These are phyloP conservation scores for Berberis vulgaris DNA, from an alignment of 164 flowering plant genomes.

Conservation along the genomic window DNA sequence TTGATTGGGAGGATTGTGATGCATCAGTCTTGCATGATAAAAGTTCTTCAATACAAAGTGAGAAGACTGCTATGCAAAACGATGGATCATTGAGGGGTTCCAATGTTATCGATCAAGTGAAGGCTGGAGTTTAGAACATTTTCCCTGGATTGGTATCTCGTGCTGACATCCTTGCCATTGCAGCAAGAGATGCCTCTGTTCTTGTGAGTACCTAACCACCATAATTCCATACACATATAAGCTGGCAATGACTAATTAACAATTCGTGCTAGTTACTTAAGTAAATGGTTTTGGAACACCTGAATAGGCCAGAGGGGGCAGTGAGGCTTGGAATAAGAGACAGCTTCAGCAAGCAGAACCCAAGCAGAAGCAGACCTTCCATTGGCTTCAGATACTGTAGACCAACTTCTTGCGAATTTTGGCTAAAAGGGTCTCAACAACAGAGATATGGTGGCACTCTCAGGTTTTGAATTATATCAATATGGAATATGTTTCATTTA, in stretches of 20 bases:
- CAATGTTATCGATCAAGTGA: too few relatives aligned
- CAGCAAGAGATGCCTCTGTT: slow-evolving; percentile 27
- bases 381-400: slow-evolving; percentile 6
- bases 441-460: slow-evolving; percentile 45
- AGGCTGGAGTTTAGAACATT: too few relatives aligned
- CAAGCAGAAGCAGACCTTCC: slow-evolving; percentile 18
- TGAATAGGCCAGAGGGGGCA: slow-evolving; percentile 22
- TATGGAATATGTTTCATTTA: neutral
- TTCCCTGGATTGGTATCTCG: neutral
- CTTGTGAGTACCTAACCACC: slow-evolving; percentile 8
- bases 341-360: slow-evolving; percentile 24
- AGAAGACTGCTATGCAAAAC: too few relatives aligned
- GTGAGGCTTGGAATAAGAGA: slow-evolving; percentile 48
- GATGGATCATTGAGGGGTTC: too few relatives aligned
- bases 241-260: too few relatives aligned
- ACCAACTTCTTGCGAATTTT: slow-evolving; percentile 13
- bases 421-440: slow-evolving; percentile 23
- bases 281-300: too few relatives aligned
- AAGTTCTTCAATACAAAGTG: too few relatives aligned
- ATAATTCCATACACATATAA: too few relatives aligned
- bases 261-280: too few relatives aligned
- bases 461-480: slow-evolving; percentile 21
- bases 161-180: slow-evolving; percentile 33
- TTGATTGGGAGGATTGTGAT: neutral
- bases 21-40: slow-evolving; percentile 13